Conservation (phyloP, 352 stramenopile species). For the Thraustochytrium striatum region DNA sequence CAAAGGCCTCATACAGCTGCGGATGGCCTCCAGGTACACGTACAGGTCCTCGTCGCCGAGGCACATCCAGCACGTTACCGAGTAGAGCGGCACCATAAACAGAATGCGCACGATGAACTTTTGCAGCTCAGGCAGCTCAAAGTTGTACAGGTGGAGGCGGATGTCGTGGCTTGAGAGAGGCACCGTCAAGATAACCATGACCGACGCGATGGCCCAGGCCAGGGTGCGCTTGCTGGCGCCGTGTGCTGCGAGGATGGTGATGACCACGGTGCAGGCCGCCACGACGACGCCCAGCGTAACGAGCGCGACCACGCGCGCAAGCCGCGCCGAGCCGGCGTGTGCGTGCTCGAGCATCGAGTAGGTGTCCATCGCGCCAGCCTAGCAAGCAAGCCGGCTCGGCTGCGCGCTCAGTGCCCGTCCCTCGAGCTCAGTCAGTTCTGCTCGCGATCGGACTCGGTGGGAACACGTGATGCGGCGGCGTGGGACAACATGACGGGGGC, state of each 20-base stretch:
- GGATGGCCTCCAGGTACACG: slow-evolving; percentile 78
- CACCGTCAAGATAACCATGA: slow-evolving; percentile 20
- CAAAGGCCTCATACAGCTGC: slow-evolving; percentile 88
- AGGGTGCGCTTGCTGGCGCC: slow-evolving; percentile 14
- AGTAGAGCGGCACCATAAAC: slow-evolving; percentile 88
- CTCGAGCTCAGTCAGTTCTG: no score
- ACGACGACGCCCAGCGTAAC: slow-evolving; percentile 3
- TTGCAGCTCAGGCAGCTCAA: slow-evolving; percentile 56
- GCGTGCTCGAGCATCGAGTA: slow-evolving; percentile 14
- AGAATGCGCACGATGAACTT: slow-evolving; percentile 87
- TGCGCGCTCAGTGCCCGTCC: no score
- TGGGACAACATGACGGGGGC: no score
- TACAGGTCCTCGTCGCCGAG: slow-evolving; percentile 54
- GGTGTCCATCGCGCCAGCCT: slow-evolving; percentile 39
- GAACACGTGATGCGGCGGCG: no score
- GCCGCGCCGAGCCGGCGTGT: slow-evolving; percentile 10
- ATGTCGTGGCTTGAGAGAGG: slow-evolving; percentile 51
- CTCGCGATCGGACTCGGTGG: no score
- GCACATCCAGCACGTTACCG: slow-evolving; percentile 77
- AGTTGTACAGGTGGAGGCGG: slow-evolving; percentile 57
- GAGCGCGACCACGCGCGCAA: not conserved
- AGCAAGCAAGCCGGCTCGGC: no score
- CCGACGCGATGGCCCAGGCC: not conserved
- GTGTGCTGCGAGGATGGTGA: not conserved
- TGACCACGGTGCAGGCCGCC: not conserved